Conservation (phyloP, 202 grass and related monocot genomes). For the Schoenoplectus triqueter region DNA sequence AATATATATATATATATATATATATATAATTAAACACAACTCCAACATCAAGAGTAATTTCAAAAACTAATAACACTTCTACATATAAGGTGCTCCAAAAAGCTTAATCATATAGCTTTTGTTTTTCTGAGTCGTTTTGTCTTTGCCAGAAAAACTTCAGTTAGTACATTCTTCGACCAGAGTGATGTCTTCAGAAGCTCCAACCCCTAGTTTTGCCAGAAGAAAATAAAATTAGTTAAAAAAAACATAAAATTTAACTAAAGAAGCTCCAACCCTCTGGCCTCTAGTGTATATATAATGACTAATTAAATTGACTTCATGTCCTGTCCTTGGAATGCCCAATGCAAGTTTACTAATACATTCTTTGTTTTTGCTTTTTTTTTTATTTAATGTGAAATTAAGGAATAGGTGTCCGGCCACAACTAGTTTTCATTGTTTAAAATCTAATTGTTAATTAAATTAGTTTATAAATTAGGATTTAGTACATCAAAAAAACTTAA, state of each 20-base stretch:
- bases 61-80: neutral
- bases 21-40: too few species aligned
- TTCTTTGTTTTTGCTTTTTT: too few species aligned
- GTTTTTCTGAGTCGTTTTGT: neutral
- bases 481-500: too few species aligned
- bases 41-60: neutral
- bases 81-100: neutral
- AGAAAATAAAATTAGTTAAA: neutral
- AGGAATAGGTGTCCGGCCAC: too few species aligned
- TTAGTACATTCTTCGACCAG: neutral
- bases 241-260: neutral
- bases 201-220: neutral
- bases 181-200: slow-evolving; percentile 4
- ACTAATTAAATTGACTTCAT: too few species aligned
- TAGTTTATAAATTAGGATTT: too few species aligned
- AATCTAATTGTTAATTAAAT: too few species aligned
- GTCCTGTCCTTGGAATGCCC: neutral
- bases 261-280: too few species aligned
- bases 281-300: neutral
- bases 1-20: too few species aligned
- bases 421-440: too few species aligned
- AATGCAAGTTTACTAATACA: neutral
- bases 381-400: too few species aligned
- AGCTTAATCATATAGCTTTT: neutral
- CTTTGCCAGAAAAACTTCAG: neutral